Evolutionary conservation across 306 rosid genomes (phyloP).

Genomic region (Prunus salicina): DNA sequence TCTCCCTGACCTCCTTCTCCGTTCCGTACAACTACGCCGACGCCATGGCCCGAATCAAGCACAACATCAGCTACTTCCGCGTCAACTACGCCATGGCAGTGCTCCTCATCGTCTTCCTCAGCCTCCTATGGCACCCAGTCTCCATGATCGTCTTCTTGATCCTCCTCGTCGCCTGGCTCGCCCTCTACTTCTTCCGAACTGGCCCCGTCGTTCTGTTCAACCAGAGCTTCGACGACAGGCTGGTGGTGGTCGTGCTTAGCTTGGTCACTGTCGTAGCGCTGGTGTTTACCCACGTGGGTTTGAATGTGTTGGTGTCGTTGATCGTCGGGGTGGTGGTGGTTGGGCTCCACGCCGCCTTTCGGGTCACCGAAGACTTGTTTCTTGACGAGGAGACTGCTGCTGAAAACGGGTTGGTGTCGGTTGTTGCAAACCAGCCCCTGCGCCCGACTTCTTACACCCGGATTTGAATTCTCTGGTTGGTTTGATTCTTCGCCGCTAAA

Average conservation of each 20-base stretch:
- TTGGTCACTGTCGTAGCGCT: constrained; percentile 39
- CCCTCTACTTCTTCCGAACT: constrained; percentile 41
- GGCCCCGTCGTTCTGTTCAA: constrained; percentile 31
- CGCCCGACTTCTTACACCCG: constrained; percentile 11
- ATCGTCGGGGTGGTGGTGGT: constrained; percentile 34
- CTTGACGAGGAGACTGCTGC: constrained; percentile 42
- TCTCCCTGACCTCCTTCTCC: constrained; percentile 32
- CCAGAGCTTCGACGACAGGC: constrained; percentile 30
- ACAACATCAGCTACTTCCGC: constrained; percentile 41
- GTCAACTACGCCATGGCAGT: constrained; percentile 42
- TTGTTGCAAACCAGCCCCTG: constrained; percentile 30
- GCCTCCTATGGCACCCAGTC: constrained; percentile 56
- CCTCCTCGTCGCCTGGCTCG: constrained; percentile 39
- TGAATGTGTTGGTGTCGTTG: constrained; percentile 46
- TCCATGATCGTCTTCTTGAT: constrained; percentile 47
- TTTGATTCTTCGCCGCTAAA: not conserved
- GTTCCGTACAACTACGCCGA: constrained; percentile 32
- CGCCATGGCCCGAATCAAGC: constrained; percentile 34
- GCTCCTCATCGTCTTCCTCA: constrained; percentile 44
- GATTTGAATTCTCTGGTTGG: constrained; percentile 12
- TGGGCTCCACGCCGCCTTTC: constrained; percentile 49
- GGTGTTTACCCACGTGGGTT: constrained; percentile 43
- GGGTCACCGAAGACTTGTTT: constrained; percentile 47
- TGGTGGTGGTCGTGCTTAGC: constrained; percentile 29
- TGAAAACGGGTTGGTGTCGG: constrained; percentile 42